Evolutionary conservation across 352 stramenopile species (phyloP).

Genomic region (Pythium coloratum): DNA sequence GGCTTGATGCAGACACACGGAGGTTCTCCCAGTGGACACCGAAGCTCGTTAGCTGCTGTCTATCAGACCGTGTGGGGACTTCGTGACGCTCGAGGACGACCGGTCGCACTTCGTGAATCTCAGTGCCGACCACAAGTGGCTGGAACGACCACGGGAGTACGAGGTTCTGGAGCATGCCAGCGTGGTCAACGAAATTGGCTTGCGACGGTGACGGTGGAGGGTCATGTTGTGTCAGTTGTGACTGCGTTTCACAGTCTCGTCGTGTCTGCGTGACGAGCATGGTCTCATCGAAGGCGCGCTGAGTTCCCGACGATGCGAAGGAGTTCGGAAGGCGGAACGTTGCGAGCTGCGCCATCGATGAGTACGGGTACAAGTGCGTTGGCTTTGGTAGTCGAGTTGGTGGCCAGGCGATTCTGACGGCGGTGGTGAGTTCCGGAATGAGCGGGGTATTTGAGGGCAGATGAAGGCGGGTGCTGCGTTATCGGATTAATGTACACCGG

Average conservation of each 20-base stretch:
- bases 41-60: conserved; percentile 2
- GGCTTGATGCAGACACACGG: neutral
- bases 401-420: too few relatives aligned
- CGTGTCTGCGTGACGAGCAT: neutral
- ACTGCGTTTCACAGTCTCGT: neutral
- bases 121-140: neutral
- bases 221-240: neutral
- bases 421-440: too few relatives aligned
- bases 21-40: conserved; percentile 21
- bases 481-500: too few relatives aligned
- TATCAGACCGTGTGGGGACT: neutral
- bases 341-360: too few relatives aligned
- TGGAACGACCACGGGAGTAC: neutral
- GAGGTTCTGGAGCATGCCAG: neutral
- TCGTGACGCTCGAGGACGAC: neutral
- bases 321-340: neutral
- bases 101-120: neutral
- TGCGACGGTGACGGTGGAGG: neutral
- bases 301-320: neutral
- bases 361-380: too few relatives aligned
- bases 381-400: too few relatives aligned
- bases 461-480: too few relatives aligned
- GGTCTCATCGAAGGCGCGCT: neutral
- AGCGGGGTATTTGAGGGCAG: too few relatives aligned
- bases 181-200: neutral